Percentiles rank a stretch among this genome's conserved stretches.
phyloP scores from a whole-genome alignment of 2,329 filamentous ascomycete genomes.

The Colletotrichum australisinense region DNA sequence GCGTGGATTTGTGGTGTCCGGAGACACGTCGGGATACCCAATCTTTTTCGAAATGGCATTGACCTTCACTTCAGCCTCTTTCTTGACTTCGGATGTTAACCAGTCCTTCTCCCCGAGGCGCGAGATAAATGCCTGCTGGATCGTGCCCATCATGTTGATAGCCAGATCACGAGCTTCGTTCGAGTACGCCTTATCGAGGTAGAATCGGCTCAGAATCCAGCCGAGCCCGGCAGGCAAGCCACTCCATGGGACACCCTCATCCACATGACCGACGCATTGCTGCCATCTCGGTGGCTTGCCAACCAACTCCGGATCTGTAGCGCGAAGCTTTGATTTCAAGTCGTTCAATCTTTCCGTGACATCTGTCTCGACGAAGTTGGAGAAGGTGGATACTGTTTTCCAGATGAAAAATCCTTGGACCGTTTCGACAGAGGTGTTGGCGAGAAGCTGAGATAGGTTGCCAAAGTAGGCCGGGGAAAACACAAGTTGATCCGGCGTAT shows the following conservation, averaged over 20 bases:
- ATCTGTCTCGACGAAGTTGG: constrained; percentile 65
- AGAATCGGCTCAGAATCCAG: constrained; percentile 79
- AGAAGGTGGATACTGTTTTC: constrained; percentile 68
- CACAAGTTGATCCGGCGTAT: constrained; percentile 43
- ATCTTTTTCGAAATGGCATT: constrained; percentile 76
- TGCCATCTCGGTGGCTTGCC: constrained; percentile 71
- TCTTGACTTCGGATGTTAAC: constrained; percentile 72
- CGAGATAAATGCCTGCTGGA: constrained; percentile 74
- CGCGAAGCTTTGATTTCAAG: constrained; percentile 49
- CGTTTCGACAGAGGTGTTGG: constrained; percentile 62
- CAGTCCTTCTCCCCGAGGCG: constrained; percentile 69
- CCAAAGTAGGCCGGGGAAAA: constrained; percentile 70
- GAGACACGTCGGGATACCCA: constrained; percentile 71
- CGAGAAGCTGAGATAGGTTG: constrained; percentile 66
- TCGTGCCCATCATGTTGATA: constrained; percentile 75
- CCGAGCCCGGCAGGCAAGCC: constrained; percentile 57
- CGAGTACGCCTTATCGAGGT: constrained; percentile 74
- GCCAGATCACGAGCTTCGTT: constrained; percentile 73
- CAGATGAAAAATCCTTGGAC: constrained; percentile 72
- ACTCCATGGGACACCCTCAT: constrained; percentile 44
- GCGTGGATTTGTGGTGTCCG: constrained; percentile 68
- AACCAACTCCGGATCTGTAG: constrained; percentile 40
- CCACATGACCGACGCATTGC: constrained; percentile 68
- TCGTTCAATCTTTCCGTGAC: constrained; percentile 67
- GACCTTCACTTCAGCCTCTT: constrained; percentile 72